Percentiles rank a stretch among this genome's conserved stretches.
Evolutionary conservation across 169 alveolate genomes (phyloP).

Genomic region (Plasmodium fragile): DNA sequence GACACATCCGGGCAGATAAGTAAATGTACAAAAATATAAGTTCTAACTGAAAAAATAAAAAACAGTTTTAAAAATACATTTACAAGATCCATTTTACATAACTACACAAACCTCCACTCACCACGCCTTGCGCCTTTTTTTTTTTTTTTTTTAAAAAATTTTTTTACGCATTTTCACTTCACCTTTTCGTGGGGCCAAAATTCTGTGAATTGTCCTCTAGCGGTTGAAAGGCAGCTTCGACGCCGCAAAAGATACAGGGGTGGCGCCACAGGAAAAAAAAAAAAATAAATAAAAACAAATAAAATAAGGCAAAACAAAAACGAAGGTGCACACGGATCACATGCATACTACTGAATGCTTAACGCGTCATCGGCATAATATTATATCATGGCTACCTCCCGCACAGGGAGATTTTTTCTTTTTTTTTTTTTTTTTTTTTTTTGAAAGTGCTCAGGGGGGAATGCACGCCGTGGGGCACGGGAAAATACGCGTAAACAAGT

Average conservation of each 20-base stretch:
- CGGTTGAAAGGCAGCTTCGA: background rate
- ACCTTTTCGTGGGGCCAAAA: slow-evolving; percentile 21
- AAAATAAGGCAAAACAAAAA: background rate
- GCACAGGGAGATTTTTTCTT: background rate
- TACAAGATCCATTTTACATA: background rate
- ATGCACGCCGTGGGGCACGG: background rate
- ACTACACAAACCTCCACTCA: background rate
- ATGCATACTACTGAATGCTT: background rate
- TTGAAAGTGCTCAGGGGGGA: background rate
- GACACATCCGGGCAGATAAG: background rate
- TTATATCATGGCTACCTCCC: background rate
- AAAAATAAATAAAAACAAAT: background rate
- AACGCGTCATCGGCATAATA: background rate
- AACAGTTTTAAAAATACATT: background rate
- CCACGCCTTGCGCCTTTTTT: background rate
- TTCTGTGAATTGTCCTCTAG: slow-evolving; percentile 5
- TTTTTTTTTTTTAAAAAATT: background rate
- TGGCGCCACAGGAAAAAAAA: background rate
- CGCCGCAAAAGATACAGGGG: background rate
- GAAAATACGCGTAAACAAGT: background rate
- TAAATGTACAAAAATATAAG: background rate
- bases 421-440: background rate
- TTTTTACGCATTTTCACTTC: background rate
- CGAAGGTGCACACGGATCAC: background rate
- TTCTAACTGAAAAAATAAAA: background rate